These are phyloP conservation scores for Fagopyrum tataricum DNA, from an alignment of 148 eudicot genomes.

Conservation along the genomic window DNA sequence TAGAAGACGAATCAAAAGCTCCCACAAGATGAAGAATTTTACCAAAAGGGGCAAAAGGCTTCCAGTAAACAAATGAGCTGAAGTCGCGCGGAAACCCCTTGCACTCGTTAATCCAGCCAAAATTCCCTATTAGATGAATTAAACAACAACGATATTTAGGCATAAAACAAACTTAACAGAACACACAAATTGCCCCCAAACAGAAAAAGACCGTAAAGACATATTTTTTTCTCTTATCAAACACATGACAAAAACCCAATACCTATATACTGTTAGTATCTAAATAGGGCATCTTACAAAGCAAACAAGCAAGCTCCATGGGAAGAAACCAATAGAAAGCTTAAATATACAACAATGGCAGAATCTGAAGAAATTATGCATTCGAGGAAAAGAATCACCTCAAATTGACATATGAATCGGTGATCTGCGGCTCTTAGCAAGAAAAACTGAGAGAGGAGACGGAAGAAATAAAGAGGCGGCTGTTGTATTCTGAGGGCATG, in stretches of 20 bases:
- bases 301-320: neutral
- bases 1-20: neutral
- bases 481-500: neutral
- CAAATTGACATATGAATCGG: neutral
- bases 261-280: neutral
- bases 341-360: neutral
- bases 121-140: neutral
- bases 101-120: neutral
- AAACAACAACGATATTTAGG: neutral
- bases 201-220: neutral
- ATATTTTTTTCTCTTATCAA: neutral
- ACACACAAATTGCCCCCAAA: constrained; percentile 4
- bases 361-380: neutral
- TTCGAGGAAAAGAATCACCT: neutral
- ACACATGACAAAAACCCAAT: neutral
- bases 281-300: neutral
- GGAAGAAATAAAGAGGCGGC: neutral
- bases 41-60: constrained; percentile 7
- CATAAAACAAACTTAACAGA: neutral
- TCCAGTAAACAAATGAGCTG: neutral
- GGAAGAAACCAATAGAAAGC: no score
- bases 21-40: neutral
- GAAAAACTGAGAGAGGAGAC: neutral
- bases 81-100: constrained; percentile 6
- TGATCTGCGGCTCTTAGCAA: neutral